Evolutionary conservation across 306 rosid genomes (phyloP).

Genomic region (Quillaja saponaria): DNA sequence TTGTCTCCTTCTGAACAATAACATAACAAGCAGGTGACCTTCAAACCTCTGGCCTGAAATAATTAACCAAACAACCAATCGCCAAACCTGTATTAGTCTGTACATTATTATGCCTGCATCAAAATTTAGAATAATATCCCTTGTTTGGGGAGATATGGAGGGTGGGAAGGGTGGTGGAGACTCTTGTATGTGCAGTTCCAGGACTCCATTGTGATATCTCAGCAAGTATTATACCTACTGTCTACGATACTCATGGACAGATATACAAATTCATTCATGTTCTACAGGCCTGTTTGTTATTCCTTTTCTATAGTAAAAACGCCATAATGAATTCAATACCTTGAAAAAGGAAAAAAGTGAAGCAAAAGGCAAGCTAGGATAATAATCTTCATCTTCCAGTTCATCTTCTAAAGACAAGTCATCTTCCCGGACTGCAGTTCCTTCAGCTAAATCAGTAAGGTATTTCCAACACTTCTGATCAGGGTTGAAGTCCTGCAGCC

Average conservation of each 20-base stretch:
- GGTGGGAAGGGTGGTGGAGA: too few species aligned
- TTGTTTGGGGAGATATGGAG: too few species aligned
- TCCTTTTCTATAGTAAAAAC: too few species aligned
- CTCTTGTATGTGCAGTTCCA: too few species aligned
- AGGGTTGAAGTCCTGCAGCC: constrained; percentile 72
- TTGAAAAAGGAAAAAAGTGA: constrained; percentile 81
- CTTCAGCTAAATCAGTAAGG: constrained; percentile 66
- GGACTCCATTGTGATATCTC: too few species aligned
- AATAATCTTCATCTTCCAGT: constrained; percentile 75
- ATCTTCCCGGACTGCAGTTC: constrained; percentile 49
- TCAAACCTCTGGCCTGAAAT: constrained; percentile 82
- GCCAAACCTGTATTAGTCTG: constrained; percentile 8
- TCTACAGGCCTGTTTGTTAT: too few species aligned
- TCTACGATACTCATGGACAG: too few species aligned
- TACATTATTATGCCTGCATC: too few species aligned
- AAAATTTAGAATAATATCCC: too few species aligned
- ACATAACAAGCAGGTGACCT: constrained; percentile 85
- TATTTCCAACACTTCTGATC: constrained; percentile 71
- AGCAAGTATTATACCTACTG: too few species aligned
- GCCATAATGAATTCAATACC: too few species aligned
- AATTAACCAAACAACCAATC: constrained; percentile 28
- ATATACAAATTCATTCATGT: too few species aligned
- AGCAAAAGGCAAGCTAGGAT: constrained; percentile 88
- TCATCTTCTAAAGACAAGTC: constrained; percentile 60
- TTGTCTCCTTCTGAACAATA: constrained; percentile 98